Evolutionary conservation across 2,329 filamentous ascomycete genomes (phyloP).

Genomic region (Dactylellina cionopaga): DNA sequence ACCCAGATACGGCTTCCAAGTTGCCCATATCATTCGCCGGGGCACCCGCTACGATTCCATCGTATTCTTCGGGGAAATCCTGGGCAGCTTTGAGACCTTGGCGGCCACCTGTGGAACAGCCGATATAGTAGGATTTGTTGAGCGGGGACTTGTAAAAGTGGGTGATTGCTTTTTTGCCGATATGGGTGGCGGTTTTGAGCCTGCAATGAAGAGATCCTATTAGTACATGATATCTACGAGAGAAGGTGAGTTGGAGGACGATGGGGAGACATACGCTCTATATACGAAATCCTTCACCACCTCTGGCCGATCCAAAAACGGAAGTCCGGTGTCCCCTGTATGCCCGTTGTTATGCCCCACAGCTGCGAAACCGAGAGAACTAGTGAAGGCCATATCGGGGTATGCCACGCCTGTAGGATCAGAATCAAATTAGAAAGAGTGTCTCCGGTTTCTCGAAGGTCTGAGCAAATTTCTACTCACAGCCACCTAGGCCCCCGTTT

Average conservation of each 20-base stretch:
- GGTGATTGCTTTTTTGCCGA: constrained; percentile 7
- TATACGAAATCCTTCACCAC: constrained; percentile 27
- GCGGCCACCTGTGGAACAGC: constrained; percentile 64
- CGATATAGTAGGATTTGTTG: constrained; percentile 64
- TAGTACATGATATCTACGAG: constrained; percentile 55
- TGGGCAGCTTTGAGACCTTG: constrained; percentile 64
- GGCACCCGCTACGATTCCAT: constrained; percentile 64
- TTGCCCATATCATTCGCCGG: constrained; percentile 63
- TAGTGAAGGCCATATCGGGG: neutral
- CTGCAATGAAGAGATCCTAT: neutral
- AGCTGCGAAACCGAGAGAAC: constrained; percentile 13
- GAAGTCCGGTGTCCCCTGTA: neutral
- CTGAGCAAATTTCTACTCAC: neutral
- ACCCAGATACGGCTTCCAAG: constrained; percentile 63
- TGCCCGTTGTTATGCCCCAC: constrained; percentile 32
- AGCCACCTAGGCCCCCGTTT: neutral
- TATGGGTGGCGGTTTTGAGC: neutral
- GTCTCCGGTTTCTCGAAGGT: neutral
- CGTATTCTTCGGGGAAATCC: constrained; percentile 64
- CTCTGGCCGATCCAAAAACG: constrained; percentile 24
- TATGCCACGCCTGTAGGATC: neutral
- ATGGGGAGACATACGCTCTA: neutral
- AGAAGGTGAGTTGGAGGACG: constrained; percentile 57
- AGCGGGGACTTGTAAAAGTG: neutral
- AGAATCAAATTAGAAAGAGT: neutral